phyloP scores from a whole-genome alignment of 1,284 basidiomycete species.

The Amylostereum areolatum region DNA sequence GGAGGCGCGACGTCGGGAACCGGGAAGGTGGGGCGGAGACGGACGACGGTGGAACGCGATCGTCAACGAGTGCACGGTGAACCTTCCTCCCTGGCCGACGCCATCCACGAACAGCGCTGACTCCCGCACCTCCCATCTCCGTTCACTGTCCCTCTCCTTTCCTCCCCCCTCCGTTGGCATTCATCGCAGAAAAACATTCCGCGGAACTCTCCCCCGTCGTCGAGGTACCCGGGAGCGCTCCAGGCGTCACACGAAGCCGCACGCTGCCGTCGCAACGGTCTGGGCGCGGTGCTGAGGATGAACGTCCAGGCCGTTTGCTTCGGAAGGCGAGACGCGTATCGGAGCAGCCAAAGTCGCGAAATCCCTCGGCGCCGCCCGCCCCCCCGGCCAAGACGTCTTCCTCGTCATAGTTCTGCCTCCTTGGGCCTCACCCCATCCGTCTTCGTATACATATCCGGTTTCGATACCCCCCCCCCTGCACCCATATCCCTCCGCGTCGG shows the following conservation, averaged over 20 bases:
- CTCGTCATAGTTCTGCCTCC: neutral
- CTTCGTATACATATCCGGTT: neutral
- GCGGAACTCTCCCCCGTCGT: constrained; percentile 8
- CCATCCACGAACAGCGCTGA: neutral
- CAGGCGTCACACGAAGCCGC: constrained; percentile 10
- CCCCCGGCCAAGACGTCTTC: neutral
- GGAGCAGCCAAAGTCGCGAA: constrained; percentile 9
- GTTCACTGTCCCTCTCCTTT: neutral
- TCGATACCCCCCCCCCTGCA: neutral
- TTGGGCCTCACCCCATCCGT: neutral
- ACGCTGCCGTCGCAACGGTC: constrained; percentile 11
- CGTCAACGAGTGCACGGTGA: constrained; percentile 1
- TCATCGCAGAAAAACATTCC: neutral
- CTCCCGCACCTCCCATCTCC: neutral
- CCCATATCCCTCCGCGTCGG: neutral
- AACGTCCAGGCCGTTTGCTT: constrained; percentile 2
- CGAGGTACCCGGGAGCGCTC: neutral
- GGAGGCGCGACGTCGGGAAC: constrained; percentile 15
- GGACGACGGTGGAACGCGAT: constrained; percentile 48
- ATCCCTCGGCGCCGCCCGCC: neutral
- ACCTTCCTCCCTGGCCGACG: neutral
- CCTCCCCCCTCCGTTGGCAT: neutral
- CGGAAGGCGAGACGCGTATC: constrained; percentile 10
- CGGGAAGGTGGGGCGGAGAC: constrained; percentile 40
- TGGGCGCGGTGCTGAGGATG: constrained; percentile 2